Conservation (phyloP, 2,329 filamentous ascomycete genomes). For the Ramichloridium luteum region DNA sequence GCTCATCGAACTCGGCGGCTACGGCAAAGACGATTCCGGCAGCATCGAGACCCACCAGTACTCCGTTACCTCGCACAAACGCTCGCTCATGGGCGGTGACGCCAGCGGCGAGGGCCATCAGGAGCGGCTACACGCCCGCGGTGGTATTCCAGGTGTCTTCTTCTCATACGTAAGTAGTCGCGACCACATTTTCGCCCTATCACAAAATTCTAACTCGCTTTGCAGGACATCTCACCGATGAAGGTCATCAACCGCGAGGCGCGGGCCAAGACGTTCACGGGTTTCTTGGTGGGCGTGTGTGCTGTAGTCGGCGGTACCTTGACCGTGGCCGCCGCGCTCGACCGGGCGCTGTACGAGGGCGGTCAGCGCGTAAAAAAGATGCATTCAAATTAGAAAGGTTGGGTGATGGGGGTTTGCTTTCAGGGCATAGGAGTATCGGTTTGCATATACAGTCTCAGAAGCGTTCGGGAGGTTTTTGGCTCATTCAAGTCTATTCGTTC, state of each 20-base stretch:
- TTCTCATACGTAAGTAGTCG: constrained; percentile 74
- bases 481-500: no score
- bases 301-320: constrained; percentile 89
- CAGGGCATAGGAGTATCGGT: neutral
- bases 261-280: constrained; percentile 74
- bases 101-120: constrained; percentile 81
- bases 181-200: constrained; percentile 11
- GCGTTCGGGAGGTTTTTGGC: neutral
- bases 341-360: constrained; percentile 85
- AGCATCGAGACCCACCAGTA: constrained; percentile 98
- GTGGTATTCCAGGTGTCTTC: constrained; percentile 94
- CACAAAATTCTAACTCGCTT: constrained; percentile 15
- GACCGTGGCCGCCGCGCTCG: constrained; percentile 87
- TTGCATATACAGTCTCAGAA: neutral
- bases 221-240: constrained; percentile 86
- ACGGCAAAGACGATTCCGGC: constrained; percentile 52
- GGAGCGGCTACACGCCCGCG: constrained; percentile 76
- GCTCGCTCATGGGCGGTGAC: constrained; percentile 70
- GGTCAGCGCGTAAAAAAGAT: constrained; percentile 76
- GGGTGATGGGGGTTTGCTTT: neutral
- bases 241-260: constrained; percentile 97
- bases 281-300: constrained; percentile 87
- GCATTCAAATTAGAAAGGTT: constrained; percentile 44
- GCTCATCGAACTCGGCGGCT: constrained; percentile 52
- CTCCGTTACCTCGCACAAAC: constrained; percentile 91